Base-by-base conservation (phyloP, 2,329 filamentous ascomycete species). In the Ilyonectria destructans region DNA sequence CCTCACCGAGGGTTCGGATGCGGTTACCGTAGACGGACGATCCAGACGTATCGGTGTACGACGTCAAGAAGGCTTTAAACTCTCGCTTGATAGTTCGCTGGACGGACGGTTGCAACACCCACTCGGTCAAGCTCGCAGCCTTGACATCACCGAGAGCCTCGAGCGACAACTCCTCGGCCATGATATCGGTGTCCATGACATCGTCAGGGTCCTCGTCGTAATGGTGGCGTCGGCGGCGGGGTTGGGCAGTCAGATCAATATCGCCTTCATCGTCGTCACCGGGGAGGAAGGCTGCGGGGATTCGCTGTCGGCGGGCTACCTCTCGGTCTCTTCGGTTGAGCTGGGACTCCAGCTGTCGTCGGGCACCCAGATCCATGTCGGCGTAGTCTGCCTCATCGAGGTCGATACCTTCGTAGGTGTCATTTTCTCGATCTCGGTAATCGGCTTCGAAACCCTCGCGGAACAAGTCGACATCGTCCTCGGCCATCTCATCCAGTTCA, bases 141-240 rank as follows among this genome's bases (percentile, higher is more conserved):
- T 99, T 99, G 71, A 98, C 92, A 80, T 99, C 96, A 69, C 93
- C 91, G 48, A 99, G 86, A 13, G 94, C 94, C 82, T 98, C 96
- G 0, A 98, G 88, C 2, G 95, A 95, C 21, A 99, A 88, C 81
- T 98, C 95, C 80, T 97, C 96, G 71, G 97, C 93, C 93, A 98
- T 96, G 71, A 97, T 95, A 77, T 98, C 94, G 55, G 92, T 93
- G 66, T 92, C 93, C 90, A 97, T 95, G 69, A 95, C 92, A 73
- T 97, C 95, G 72, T 98, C 95, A 13, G 92, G 91, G 46, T 97
- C 95, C 82, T 99, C 97, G 72, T 99, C 96, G 78, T 98, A 99
- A 74, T 93, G 90, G 81, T 96, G 93, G 74, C 96, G 91, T 59
- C 94, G 91, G 72, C 96, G 91, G 62, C 95, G 91, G 23, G 93